phyloP scores from a whole-genome alignment of 305 asterid genomes.

The Fraxinus greggii region DNA sequence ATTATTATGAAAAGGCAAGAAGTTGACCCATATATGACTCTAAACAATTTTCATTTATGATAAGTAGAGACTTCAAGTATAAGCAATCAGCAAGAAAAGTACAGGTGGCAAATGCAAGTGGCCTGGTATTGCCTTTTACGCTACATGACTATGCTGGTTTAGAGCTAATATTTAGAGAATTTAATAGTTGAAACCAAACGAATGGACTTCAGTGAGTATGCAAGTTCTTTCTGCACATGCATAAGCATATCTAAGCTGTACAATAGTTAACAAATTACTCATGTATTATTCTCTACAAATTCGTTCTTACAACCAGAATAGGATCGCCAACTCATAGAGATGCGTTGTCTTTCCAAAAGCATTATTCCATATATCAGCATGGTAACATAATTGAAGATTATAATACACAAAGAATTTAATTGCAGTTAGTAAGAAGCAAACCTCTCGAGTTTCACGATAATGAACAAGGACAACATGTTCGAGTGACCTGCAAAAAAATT shows the following conservation, averaged over 20 bases:
- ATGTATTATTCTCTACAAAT: not conserved
- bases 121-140: not conserved
- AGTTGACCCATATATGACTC: not conserved
- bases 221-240: not conserved
- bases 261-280: not conserved
- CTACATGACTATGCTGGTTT: not conserved
- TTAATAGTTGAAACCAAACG: not conserved
- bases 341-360: constrained; percentile 1
- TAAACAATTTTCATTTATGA: not conserved
- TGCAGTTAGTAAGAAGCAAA: constrained; percentile 37
- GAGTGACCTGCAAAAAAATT: constrained; percentile 62
- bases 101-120: not conserved
- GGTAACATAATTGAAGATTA: not conserved
- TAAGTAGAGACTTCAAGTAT: not conserved
- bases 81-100: not conserved
- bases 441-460: constrained; percentile 98
- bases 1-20: not conserved
- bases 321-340: not conserved
- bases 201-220: not conserved
- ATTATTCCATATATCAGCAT: not conserved
- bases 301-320: not conserved
- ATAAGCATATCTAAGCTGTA: not conserved
- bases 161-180: not conserved
- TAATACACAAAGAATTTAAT: not conserved
- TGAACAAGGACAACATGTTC: constrained; percentile 97